Percentiles rank a stretch among this genome's conserved stretches.
These are phyloP conservation scores for Globisporangium splendens DNA, from an alignment of 352 stramenopile genomes.

Conservation along the genomic window DNA sequence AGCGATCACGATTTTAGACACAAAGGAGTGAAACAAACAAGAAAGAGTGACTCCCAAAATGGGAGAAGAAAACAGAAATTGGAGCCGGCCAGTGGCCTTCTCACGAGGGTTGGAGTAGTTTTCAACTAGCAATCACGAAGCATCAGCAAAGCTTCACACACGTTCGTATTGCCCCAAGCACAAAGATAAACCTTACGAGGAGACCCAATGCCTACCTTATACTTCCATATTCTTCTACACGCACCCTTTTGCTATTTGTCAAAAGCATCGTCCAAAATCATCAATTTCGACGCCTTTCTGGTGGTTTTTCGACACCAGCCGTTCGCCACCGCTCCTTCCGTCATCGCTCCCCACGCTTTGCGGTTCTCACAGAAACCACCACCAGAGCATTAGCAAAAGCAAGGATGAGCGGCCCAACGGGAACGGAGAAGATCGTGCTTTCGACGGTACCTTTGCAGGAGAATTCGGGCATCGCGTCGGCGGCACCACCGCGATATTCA, in stretches of 20 bases:
- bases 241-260: neutral
- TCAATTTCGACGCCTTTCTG: neutral
- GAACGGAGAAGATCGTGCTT: constrained; percentile 79
- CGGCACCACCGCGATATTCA: neutral
- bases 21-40: neutral
- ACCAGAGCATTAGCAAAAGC: constrained; percentile 16
- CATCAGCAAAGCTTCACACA: constrained; percentile 92
- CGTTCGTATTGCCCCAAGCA: constrained; percentile 92
- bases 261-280: neutral
- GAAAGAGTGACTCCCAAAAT: constrained; percentile 39
- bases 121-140: constrained; percentile 95
- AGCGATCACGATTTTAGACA: no score
- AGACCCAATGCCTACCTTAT: neutral
- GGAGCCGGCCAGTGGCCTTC: constrained; percentile 86
- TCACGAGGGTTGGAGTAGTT: constrained; percentile 92
- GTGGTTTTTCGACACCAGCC: neutral
- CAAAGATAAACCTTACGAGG: constrained; percentile 79
- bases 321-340: neutral
- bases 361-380: constrained; percentile 7
- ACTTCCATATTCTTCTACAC: neutral
- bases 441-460: constrained; percentile 40
- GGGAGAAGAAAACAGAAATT: constrained; percentile 90
- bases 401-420: constrained; percentile 53
- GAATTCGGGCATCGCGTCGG: no score
- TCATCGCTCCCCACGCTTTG: neutral